These are phyloP conservation scores for Yueomyces sp. DNA, from an alignment of 1,139 yeast species.

Conservation along the genomic window DNA sequence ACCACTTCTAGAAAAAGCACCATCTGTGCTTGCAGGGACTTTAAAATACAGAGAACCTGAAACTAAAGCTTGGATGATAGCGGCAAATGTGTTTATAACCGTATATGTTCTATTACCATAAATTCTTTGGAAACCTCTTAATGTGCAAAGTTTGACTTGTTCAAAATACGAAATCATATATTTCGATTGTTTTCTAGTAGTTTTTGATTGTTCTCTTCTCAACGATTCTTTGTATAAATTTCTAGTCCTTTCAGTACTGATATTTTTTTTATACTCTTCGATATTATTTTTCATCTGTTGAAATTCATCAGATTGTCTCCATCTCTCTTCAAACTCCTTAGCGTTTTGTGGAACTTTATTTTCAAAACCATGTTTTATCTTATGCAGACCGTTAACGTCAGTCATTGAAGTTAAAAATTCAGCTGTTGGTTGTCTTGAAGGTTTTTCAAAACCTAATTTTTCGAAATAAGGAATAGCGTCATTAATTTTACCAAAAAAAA, in stretches of 20 bases:
- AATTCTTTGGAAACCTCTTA: conserved; percentile 36
- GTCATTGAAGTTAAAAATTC: conserved; percentile 74
- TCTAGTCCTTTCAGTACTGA: conserved; percentile 29
- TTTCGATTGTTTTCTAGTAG: conserved; percentile 28
- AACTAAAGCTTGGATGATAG: conserved; percentile 37
- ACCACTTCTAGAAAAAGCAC: conserved; percentile 48
- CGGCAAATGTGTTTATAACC: conserved; percentile 32
- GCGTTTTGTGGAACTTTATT: conserved; percentile 52
- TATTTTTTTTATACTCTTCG: conserved; percentile 27
- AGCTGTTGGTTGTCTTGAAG: conserved; percentile 69
- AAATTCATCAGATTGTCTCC: conserved; percentile 46
- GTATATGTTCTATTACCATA: conserved; percentile 38
- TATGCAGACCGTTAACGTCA: conserved; percentile 24
- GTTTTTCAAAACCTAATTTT: conserved; percentile 61
- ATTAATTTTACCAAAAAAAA: conserved; percentile 52
- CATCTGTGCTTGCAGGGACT: conserved; percentile 29
- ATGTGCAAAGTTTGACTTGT: conserved; percentile 33
- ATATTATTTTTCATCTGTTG: conserved; percentile 31
- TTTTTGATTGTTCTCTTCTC: conserved; percentile 28
- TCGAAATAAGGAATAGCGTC: conserved; percentile 48
- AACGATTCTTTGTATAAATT: conserved; percentile 26
- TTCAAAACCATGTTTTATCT: conserved; percentile 37
- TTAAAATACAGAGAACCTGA: conserved; percentile 31
- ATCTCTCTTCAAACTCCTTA: conserved; percentile 48
- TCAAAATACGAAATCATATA: conserved; percentile 32